Percentiles rank a stretch among this genome's conserved stretches.
Conservation (phyloP, 2,329 filamentous ascomycete species). For the Penicillium brasilianum region DNA sequence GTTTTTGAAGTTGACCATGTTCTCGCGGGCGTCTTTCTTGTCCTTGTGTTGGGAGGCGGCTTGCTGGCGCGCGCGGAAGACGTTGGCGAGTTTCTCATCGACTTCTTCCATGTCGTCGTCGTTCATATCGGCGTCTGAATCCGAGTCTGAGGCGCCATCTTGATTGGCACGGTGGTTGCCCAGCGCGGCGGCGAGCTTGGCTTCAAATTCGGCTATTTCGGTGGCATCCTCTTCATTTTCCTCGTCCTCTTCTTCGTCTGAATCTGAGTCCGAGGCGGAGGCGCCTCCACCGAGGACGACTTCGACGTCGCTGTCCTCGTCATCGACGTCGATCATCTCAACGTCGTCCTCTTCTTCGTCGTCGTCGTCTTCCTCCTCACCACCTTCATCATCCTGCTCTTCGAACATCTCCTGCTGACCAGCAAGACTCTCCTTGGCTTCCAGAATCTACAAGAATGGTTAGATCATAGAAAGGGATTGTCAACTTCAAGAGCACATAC, state of each 20-base stretch:
- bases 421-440: slow-evolving; percentile 77
- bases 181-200: slow-evolving; percentile 76
- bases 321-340: slow-evolving; percentile 56
- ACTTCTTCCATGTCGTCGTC: slow-evolving; percentile 94
- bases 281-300: slow-evolving; percentile 41
- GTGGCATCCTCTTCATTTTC: slow-evolving; percentile 55
- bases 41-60: slow-evolving; percentile 76
- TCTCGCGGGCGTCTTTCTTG: slow-evolving; percentile 84
- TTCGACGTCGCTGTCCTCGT: slow-evolving; percentile 47
- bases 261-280: slow-evolving; percentile 48
- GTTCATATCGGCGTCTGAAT: slow-evolving; percentile 86
- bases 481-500: slow-evolving; percentile 33
- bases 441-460: slow-evolving; percentile 67
- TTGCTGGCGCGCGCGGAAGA: slow-evolving; percentile 80
- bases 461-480: slow-evolving; percentile 33
- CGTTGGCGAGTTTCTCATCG: slow-evolving; percentile 79
- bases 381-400: slow-evolving; percentile 64
- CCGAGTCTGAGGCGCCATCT: slow-evolving; percentile 64
- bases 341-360: slow-evolving; percentile 47
- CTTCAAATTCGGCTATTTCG: slow-evolving; percentile 69
- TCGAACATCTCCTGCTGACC: slow-evolving; percentile 89
- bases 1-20: slow-evolving; percentile 92
- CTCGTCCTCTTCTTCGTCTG: slow-evolving; percentile 47
- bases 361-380: slow-evolving; percentile 24
- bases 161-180: slow-evolving; percentile 68